These are phyloP conservation scores for Parietaria judaica DNA, from an alignment of 306 rosid genomes.

Conservation along the genomic window DNA sequence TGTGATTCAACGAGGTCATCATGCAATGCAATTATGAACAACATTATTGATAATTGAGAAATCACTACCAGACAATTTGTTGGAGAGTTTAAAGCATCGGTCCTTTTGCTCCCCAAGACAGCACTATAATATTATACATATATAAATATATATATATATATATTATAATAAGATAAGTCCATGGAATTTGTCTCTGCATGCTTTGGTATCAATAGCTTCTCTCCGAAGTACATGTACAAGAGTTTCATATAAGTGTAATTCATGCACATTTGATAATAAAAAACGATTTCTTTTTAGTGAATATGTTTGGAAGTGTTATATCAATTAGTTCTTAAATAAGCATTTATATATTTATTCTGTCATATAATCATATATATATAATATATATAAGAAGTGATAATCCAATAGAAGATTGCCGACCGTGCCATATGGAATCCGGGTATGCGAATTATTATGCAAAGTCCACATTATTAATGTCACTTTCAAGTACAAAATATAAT, in stretches of 20 bases:
- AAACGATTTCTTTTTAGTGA: no score
- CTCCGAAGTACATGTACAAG: no score
- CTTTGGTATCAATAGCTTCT: not conserved
- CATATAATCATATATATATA: not conserved
- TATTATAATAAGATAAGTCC: not conserved
- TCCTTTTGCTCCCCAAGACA: no score
- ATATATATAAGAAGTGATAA: slow-evolving; percentile 1
- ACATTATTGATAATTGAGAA: not conserved
- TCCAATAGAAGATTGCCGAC: slow-evolving; percentile 20
- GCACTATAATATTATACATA: no score
- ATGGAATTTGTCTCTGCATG: not conserved
- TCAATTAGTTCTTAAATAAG: no score
- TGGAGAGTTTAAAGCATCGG: no score
- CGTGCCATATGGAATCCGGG: slow-evolving; percentile 20
- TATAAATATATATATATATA: not conserved
- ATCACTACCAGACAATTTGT: not conserved
- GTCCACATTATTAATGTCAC: slow-evolving; percentile 4
- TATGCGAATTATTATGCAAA: slow-evolving; percentile 11
- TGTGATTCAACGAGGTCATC: not conserved
- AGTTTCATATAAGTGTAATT: no score
- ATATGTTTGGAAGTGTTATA: no score
- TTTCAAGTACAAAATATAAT: slow-evolving; percentile 3
- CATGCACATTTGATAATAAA: no score
- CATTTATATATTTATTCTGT: not conserved
- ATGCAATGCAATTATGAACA: not conserved